Evolutionary conservation across 345 rosid genomes (phyloP).

Genomic region (Pistacia atlantica): DNA sequence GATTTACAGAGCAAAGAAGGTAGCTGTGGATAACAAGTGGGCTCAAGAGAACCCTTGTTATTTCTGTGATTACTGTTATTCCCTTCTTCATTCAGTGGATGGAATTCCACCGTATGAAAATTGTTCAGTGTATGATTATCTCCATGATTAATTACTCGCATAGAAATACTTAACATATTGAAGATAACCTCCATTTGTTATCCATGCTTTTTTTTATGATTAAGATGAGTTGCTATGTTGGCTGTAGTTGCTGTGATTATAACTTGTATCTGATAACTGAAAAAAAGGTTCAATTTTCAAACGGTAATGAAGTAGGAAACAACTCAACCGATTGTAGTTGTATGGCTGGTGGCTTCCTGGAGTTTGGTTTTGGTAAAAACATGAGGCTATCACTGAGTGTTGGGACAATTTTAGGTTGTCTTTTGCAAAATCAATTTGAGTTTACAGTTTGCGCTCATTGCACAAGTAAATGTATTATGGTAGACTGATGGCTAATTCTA

Average conservation of each 20-base stretch:
- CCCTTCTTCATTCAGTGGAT: slow-evolving; percentile 54
- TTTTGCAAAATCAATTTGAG: too few species aligned
- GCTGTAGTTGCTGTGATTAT: neutral
- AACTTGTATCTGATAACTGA: neutral
- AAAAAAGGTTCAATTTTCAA: neutral
- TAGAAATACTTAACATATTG: neutral
- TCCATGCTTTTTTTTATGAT: neutral
- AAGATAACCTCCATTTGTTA: too few species aligned
- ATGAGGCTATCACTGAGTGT: too few species aligned
- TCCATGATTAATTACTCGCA: slow-evolving; percentile 34
- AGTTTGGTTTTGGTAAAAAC: too few species aligned
- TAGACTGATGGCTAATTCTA: neutral
- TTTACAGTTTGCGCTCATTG: too few species aligned
- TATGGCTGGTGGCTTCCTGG: too few species aligned
- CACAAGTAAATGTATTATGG: neutral
- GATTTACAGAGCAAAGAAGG: slow-evolving; percentile 57
- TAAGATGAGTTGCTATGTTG: neutral
- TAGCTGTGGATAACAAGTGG: slow-evolving; percentile 72
- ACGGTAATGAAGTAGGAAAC: too few species aligned
- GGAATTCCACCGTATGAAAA: slow-evolving; percentile 36
- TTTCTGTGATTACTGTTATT: slow-evolving; percentile 73
- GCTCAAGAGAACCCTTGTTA: slow-evolving; percentile 71
- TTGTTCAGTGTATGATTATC: slow-evolving; percentile 61
- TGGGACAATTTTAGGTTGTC: too few species aligned
- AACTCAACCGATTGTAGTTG: too few species aligned